Evolutionary conservation across 352 stramenopile species (phyloP).

Genomic region (Stephanocyclus meneghinianus): DNA sequence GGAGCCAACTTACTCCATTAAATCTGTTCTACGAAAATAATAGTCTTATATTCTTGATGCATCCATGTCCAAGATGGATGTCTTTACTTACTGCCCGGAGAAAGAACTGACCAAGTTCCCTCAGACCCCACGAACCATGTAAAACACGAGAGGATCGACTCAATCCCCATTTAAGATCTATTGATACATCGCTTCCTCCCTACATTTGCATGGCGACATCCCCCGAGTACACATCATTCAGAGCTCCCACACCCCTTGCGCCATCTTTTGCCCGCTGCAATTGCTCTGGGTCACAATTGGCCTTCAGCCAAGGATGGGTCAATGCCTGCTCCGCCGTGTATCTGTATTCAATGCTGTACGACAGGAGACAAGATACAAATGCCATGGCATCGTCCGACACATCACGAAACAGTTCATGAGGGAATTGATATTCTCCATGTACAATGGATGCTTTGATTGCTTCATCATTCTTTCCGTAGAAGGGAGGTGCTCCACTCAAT

Average conservation of each 20-base stretch:
- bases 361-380: slow-evolving; percentile 80
- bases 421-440: slow-evolving; percentile 79
- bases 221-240: slow-evolving; percentile 20
- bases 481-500: slow-evolving; percentile 91
- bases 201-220: slow-evolving; percentile 54
- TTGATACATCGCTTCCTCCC: background rate
- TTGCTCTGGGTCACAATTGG: slow-evolving; percentile 70
- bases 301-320: slow-evolving; percentile 74
- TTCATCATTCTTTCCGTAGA: slow-evolving; percentile 84
- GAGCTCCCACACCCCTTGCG: slow-evolving; percentile 48
- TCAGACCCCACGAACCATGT: slow-evolving; percentile 1
- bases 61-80: slow-evolving; percentile 30
- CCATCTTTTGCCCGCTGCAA: slow-evolving; percentile 68
- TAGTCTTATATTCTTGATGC: slow-evolving; percentile 6
- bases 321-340: slow-evolving; percentile 80
- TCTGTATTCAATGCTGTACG: slow-evolving; percentile 81
- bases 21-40: slow-evolving; percentile 1
- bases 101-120: background rate
- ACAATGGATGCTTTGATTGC: slow-evolving; percentile 81
- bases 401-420: slow-evolving; percentile 81
- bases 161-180: slow-evolving; percentile 12
- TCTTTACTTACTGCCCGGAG: slow-evolving; percentile 6
- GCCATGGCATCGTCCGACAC: slow-evolving; percentile 81
- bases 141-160: background rate
- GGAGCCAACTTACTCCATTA: no score